Conservation (phyloP, 441 rosid genomes). For the Omphalea diandra region DNA sequence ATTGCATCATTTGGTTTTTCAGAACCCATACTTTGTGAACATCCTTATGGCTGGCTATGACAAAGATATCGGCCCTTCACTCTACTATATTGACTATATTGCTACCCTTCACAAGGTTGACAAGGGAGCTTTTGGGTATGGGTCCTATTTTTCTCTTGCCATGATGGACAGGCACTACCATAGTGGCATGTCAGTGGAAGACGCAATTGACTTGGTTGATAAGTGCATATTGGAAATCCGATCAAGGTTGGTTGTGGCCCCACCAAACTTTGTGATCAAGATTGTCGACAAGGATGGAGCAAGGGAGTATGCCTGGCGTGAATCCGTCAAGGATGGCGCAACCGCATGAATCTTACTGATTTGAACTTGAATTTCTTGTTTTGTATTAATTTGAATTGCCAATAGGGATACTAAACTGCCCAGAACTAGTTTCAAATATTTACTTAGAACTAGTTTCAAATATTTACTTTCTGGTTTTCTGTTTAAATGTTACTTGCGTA, state of each 20-base stretch:
- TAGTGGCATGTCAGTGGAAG: constrained; percentile 85
- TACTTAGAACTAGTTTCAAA: background rate
- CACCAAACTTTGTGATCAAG: constrained; percentile 94
- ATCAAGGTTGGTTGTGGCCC: constrained; percentile 89
- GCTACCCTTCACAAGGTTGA: constrained; percentile 97
- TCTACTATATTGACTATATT: constrained; percentile 92
- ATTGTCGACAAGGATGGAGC: constrained; percentile 60
- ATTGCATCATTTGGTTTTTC: constrained; percentile 20
- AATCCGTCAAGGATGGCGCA: constrained; percentile 60
- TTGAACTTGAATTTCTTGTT: constrained; percentile 1
- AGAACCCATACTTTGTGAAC: constrained; percentile 91
- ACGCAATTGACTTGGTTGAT: constrained; percentile 50
- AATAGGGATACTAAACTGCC: background rate
- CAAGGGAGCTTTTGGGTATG: constrained; percentile 94
- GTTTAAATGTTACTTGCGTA: too few species aligned
- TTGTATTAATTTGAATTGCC: constrained; percentile 15
- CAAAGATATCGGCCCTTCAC: constrained; percentile 89
- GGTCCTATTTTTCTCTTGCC: constrained; percentile 82
- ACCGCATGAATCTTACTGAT: constrained; percentile 35
- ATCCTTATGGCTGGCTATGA: constrained; percentile 94
- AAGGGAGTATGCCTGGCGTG: constrained; percentile 80
- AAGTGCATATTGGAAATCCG: constrained; percentile 79
- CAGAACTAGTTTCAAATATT: constrained; percentile 16
- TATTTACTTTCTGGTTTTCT: too few species aligned
- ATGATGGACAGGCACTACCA: constrained; percentile 97